Conservation (phyloP, 2,329 filamentous ascomycete species). For the Claviceps digitariae region DNA sequence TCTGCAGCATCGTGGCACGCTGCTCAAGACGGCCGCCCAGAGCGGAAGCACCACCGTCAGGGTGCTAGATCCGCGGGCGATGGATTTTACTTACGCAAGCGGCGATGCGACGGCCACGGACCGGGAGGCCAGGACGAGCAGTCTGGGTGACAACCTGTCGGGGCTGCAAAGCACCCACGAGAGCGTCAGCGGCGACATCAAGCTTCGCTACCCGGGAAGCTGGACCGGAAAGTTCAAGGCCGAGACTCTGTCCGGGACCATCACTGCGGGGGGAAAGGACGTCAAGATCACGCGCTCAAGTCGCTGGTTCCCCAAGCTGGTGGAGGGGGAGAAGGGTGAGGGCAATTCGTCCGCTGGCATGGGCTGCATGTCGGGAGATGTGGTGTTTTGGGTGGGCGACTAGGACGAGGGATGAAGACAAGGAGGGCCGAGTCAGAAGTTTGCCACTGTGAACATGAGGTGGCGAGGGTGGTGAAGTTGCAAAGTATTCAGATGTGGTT, state of each 20-base stretch:
- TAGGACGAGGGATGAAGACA: not conserved
- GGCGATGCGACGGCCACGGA: too few relatives aligned
- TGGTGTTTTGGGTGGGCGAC: conserved; percentile 16
- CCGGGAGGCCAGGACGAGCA: too few relatives aligned
- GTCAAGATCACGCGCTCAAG: conserved; percentile 23
- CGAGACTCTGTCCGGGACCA: conserved; percentile 25
- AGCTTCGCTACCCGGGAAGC: conserved; percentile 29
- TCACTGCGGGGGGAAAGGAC: conserved; percentile 28
- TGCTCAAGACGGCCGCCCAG: conserved; percentile 24
- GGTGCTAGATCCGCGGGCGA: too few relatives aligned
- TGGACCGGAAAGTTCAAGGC: conserved; percentile 35
- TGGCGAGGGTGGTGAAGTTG: too few relatives aligned
- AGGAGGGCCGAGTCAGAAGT: too few relatives aligned
- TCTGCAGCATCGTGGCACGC: too few relatives aligned
- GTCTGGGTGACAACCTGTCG: conserved; percentile 12
- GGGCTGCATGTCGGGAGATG: conserved; percentile 17
- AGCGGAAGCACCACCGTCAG: conserved; percentile 27
- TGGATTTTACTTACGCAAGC: too few relatives aligned
- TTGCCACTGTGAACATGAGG: too few relatives aligned
- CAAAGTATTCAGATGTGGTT: too few relatives aligned
- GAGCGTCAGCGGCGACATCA: conserved; percentile 30
- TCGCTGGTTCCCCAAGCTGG: conserved; percentile 17
- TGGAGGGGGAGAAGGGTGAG: conserved; percentile 29
- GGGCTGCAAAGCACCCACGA: conserved; percentile 28
- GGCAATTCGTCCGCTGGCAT: conserved; percentile 20